Evolutionary conservation across 352 stramenopile genomes (phyloP).

Genomic region (Aphanomyces invadans): DNA sequence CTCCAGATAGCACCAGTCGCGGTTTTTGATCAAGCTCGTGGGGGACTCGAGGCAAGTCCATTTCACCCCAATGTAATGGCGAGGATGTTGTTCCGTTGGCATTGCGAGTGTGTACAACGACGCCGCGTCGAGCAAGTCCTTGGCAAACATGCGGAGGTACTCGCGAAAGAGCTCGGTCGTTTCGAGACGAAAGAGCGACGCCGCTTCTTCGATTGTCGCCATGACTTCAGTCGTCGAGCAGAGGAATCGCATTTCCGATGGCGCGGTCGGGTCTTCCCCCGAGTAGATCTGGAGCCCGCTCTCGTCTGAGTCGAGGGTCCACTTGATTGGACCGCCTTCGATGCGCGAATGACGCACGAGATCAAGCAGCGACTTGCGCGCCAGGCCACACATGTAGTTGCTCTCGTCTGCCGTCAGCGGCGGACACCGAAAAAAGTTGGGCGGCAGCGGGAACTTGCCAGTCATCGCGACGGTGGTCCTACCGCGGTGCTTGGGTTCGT

Average conservation of each 20-base stretch:
- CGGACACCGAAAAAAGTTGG: slow-evolving; percentile 64
- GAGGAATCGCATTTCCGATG: slow-evolving; percentile 27
- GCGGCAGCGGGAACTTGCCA: slow-evolving; percentile 45
- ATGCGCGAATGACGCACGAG: slow-evolving; percentile 74
- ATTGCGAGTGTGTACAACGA: slow-evolving; percentile 55
- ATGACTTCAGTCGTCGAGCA: slow-evolving; percentile 61
- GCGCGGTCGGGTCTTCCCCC: slow-evolving; percentile 28
- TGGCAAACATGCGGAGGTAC: slow-evolving; percentile 23
- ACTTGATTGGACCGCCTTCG: slow-evolving; percentile 63
- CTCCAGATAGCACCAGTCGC: slow-evolving; percentile 65
- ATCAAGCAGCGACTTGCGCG: slow-evolving; percentile 75
- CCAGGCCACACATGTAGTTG: slow-evolving; percentile 63
- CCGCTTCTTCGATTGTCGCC: slow-evolving; percentile 70
- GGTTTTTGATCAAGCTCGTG: slow-evolving; percentile 54
- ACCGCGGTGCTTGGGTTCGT: too few species aligned
- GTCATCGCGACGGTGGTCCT: not conserved
- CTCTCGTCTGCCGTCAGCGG: slow-evolving; percentile 52
- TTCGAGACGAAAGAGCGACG: slow-evolving; percentile 73
- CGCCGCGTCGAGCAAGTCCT: slow-evolving; percentile 48
- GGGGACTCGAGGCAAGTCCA: slow-evolving; percentile 49
- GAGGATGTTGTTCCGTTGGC: slow-evolving; percentile 31
- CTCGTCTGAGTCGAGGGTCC: slow-evolving; percentile 63
- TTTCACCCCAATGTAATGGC: slow-evolving; percentile 67
- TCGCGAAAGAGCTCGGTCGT: slow-evolving; percentile 47
- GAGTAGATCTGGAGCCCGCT: slow-evolving; percentile 68